Base-by-base conservation (phyloP, 805 yeast genomes). In the Lipomyces oligophaga region DNA sequence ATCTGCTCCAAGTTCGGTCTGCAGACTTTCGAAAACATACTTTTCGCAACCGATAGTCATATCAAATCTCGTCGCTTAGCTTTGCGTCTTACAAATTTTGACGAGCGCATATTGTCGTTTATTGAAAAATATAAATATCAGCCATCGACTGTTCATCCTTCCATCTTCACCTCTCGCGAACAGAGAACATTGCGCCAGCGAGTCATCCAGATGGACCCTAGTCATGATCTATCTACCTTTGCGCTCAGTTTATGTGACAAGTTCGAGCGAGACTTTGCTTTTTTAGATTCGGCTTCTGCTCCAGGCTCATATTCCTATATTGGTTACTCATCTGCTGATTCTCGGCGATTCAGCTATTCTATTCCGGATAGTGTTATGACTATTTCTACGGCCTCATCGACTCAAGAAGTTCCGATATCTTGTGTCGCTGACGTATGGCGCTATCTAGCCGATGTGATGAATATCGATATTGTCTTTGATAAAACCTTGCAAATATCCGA, bases 291-390 rank as follows among this genome's bases (percentile, higher is more conserved):
- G 30, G 94, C 95, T 0, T 76, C 94, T 0, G 62, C 73, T 1
- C 95, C 96, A 0, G 97, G 97, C 0, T 74, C 79, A 48, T 87
- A 94, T 90, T 80, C 95, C 0, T 80, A 93, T 4, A 76, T 93
- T 44, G 96, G 95, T 0, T 26, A 35, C 26, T 5, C 24, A n/a
- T 7, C n/a, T 15, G 27, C 11, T 5, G 18, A 21, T 1, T 24
- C 52, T 4, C 16, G 31, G 13, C 38, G 49, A 33, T 39, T 40
- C 18, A 37, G 33, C 6, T 48, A 51, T 22, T 43, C 11, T 31
- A 15, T 42, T 15, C 45, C 41, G 18, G 55, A 51, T 25, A 19
- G 19, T 10, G 38, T 42, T 20, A 22, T 50, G 39, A 24, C 27
- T 8, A 45, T 40, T 16, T n/a, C n/a, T n/a, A n/a, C n/a, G n/a